Base-by-base conservation (phyloP, 2,329 filamentous ascomycete species). In the Lachnellula willkommii region DNA sequence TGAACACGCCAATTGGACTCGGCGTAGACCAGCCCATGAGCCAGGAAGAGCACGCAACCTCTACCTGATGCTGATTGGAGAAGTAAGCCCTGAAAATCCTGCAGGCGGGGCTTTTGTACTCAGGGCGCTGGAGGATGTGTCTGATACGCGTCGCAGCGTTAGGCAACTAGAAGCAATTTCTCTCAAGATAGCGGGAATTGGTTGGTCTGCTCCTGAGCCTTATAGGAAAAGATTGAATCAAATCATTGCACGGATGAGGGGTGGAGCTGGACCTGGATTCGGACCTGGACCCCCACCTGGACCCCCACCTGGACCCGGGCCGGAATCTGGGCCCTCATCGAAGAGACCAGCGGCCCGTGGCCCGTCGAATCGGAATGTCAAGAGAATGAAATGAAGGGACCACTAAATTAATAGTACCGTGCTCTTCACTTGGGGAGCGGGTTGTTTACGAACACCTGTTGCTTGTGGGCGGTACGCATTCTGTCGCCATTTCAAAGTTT, bases 51-150 rank as follows among this genome's bases (percentile, higher is more conserved):
- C 66, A 35, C 62, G 66, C 15, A 69, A 68, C 45, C 55, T 69
- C 2, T 69, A 66, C 45, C 5, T 62, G 24, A 60, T 60, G 22
- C 60, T 69, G 35, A 66, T 69, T 37, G 65, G 65, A 7, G 59
- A 56, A 26, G 42, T 50, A 14, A 60, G 59, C 17, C 50, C 37
- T 9, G 45, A 43, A 8, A 61, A 58, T 40, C 60, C 61, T 24
- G 54, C 62, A 35, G 53, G 58, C 9, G 60, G 57, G 4, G 58
- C 56, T 12, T 68, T 69, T 50, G 58, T 68, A 11, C 42, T 69
- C 35, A 55, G 63, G 22, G 64, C 57, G 7, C 55, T 69, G n/a
- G 62, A 66, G 52, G 55, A 58, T 32, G 48, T 69, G 11, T 61
- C 65, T 9, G 63, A 65, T 56, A 63, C 65, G 26, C 46, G 52